Evolutionary conservation across 2,329 filamentous ascomycete genomes (phyloP).

Genomic region (Aspergillus bombycis): DNA sequence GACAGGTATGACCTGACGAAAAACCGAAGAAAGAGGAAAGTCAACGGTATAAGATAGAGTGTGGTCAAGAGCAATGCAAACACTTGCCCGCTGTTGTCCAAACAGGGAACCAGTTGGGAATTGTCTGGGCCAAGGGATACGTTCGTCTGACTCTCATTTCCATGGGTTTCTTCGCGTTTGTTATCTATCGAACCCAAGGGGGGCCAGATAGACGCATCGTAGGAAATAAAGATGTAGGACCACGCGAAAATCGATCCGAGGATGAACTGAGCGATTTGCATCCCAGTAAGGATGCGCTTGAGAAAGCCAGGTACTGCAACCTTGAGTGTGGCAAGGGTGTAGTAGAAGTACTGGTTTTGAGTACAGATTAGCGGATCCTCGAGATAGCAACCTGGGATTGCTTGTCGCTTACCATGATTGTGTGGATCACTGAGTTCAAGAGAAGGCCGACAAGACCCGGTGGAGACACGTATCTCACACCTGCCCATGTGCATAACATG

Average conservation of each 20-base stretch:
- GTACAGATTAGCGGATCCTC: not conserved
- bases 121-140: not conserved
- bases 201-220: not conserved
- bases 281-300: not conserved
- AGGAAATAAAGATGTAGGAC: not conserved
- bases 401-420: not conserved
- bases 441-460: not conserved
- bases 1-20: not conserved
- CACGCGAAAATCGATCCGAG: not conserved
- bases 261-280: not conserved
- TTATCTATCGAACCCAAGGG: too few relatives aligned
- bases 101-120: not conserved
- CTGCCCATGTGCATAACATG: not conserved
- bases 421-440: not conserved
- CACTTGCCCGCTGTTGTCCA: not conserved
- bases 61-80: not conserved
- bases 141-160: not conserved
- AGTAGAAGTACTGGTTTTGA: not conserved
- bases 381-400: not conserved
- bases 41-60: not conserved
- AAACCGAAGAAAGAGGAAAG: not conserved
- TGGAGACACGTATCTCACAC: not conserved
- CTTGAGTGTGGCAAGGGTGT: not conserved
- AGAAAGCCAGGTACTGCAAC: not conserved
- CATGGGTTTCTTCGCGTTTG: not conserved